Conservation (phyloP, 352 stramenopile genomes). For the Globisporangium uncinulatum region DNA sequence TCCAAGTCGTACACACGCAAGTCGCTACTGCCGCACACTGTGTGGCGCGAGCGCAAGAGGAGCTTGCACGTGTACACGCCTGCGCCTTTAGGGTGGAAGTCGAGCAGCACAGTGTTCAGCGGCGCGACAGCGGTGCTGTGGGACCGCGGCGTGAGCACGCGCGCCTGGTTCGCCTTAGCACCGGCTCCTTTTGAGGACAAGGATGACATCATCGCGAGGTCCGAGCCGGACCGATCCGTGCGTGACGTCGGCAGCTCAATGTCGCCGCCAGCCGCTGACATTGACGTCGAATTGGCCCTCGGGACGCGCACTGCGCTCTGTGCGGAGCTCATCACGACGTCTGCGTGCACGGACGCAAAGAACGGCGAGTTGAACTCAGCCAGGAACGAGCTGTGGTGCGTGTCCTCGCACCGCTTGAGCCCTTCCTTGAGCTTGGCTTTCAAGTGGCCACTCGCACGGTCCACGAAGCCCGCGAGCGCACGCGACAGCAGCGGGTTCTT, state of each 20-base stretch:
- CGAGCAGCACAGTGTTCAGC: slow-evolving; percentile 52
- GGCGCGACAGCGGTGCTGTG: slow-evolving; percentile 18
- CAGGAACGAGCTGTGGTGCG: slow-evolving; percentile 54
- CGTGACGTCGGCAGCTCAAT: not conserved
- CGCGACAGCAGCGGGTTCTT: slow-evolving; percentile 80
- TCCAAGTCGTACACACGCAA: slow-evolving; percentile 82
- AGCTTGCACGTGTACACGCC: slow-evolving; percentile 71
- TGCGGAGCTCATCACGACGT: slow-evolving; percentile 36
- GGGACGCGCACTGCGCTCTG: slow-evolving; percentile 6
- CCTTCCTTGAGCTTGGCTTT: slow-evolving; percentile 76
- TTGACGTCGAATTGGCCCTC: slow-evolving; percentile 2
- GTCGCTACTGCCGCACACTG: slow-evolving; percentile 61
- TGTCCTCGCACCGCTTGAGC: slow-evolving; percentile 72
- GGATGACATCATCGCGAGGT: not conserved
- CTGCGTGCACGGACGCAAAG: slow-evolving; percentile 55
- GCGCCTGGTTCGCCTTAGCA: slow-evolving; percentile 41
- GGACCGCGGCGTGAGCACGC: slow-evolving; percentile 37
- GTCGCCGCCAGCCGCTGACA: not conserved
- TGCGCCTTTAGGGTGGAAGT: slow-evolving; percentile 70
- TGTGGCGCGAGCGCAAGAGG: slow-evolving; percentile 51
- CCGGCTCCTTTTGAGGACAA: slow-evolving; percentile 15
- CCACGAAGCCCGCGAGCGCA: slow-evolving; percentile 55
- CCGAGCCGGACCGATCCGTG: slow-evolving; percentile 5
- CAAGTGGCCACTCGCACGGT: slow-evolving; percentile 61
- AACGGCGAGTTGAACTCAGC: slow-evolving; percentile 87